These are phyloP conservation scores for Hypoxylon sp. DNA, from an alignment of 2,329 filamentous ascomycete genomes.

Conservation along the genomic window DNA sequence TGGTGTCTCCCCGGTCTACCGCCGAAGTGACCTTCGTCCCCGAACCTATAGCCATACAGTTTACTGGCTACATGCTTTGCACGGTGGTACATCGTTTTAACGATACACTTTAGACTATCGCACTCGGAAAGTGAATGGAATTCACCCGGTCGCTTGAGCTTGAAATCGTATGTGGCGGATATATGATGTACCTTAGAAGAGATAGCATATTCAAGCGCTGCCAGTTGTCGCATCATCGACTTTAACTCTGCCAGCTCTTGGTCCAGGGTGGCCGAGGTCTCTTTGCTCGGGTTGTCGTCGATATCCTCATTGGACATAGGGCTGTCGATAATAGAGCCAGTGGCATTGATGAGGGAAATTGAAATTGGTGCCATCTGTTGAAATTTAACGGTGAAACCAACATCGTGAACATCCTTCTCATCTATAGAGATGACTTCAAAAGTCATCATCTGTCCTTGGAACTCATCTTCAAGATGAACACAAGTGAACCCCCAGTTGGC, in stretches of 20 bases:
- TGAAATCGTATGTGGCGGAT: slow-evolving; percentile 55
- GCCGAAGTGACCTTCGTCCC: slow-evolving; percentile 27
- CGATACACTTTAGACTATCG: slow-evolving; percentile 61
- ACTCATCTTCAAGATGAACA: slow-evolving; percentile 58
- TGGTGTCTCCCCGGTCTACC: slow-evolving; percentile 40
- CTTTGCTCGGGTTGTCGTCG: slow-evolving; percentile 37
- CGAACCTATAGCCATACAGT: slow-evolving; percentile 53
- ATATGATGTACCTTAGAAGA: slow-evolving; percentile 60
- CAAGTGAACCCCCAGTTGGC: slow-evolving; percentile 67
- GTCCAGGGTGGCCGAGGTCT: slow-evolving; percentile 55
- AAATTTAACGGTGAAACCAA: slow-evolving; percentile 62
- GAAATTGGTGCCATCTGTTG: slow-evolving; percentile 62
- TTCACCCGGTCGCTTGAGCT: slow-evolving; percentile 47
- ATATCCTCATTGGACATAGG: slow-evolving; percentile 39
- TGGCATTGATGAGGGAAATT: slow-evolving; percentile 61
- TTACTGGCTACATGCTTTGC: slow-evolving; percentile 57
- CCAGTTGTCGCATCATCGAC: slow-evolving; percentile 60
- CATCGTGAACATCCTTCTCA: slow-evolving; percentile 57
- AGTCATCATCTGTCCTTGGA: slow-evolving; percentile 62
- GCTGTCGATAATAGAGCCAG: slow-evolving; percentile 54
- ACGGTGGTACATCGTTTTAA: slow-evolving; percentile 58
- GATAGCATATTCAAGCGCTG: slow-evolving; percentile 61
- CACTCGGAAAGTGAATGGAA: slow-evolving; percentile 55
- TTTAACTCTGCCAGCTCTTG: slow-evolving; percentile 63
- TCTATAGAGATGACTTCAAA: slow-evolving; percentile 62